Conservation (phyloP, 2,329 filamentous ascomycete species). For the Biscogniauxia marginata region DNA sequence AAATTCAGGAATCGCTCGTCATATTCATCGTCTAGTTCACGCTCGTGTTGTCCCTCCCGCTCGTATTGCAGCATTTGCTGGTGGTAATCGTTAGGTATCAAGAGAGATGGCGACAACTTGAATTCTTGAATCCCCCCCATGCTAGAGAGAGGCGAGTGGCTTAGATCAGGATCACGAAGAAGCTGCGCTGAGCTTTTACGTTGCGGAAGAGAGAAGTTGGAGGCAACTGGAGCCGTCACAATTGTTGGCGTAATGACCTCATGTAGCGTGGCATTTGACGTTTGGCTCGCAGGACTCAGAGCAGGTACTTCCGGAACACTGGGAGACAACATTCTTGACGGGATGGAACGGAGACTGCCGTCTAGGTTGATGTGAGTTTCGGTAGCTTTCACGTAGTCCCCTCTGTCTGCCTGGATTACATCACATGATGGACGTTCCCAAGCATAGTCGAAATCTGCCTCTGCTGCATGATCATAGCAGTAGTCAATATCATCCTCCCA, state of each 20-base stretch:
- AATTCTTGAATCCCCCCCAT: conserved; percentile 61
- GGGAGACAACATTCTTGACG: conserved; percentile 29
- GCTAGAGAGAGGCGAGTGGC: conserved; percentile 49
- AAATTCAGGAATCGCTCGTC: conserved; percentile 37
- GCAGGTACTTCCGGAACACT: conserved; percentile 43
- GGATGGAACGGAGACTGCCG: conserved; percentile 9
- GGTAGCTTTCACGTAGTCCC: not conserved
- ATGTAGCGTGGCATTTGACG: conserved; percentile 39
- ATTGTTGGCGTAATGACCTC: conserved; percentile 47
- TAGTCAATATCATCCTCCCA: conserved; percentile 73
- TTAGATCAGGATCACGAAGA: conserved; percentile 36
- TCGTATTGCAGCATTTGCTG: conserved; percentile 50
- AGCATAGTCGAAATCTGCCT: conserved; percentile 65
- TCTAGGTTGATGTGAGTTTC: conserved; percentile 11
- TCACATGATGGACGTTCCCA: conserved; percentile 58
- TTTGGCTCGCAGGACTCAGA: conserved; percentile 49
- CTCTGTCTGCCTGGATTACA: not conserved
- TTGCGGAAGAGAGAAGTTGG: conserved; percentile 54
- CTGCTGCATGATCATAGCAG: conserved; percentile 67
- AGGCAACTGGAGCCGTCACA: conserved; percentile 35
- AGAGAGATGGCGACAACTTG: conserved; percentile 58
- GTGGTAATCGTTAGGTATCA: conserved; percentile 60
- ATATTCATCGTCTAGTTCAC: conserved; percentile 34
- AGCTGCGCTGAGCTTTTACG: conserved; percentile 34
- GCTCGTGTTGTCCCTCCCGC: conserved; percentile 28